Percentiles rank a stretch among this genome's conserved stretches.
Conservation (phyloP, 805 yeast genomes). For the Metschnikowia lunata region DNA sequence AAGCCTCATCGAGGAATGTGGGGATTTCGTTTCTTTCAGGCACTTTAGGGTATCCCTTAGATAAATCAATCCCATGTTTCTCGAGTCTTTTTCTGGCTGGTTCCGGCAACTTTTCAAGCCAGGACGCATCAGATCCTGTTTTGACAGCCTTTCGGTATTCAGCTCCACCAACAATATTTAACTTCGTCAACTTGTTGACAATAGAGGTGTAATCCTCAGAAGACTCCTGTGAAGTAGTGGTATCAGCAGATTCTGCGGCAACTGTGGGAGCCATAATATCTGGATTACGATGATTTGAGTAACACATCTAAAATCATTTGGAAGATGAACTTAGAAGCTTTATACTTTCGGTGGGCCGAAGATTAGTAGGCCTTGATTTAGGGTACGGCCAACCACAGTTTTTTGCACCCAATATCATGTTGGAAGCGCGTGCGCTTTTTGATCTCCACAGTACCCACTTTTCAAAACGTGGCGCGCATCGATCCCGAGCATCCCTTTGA, state of each 20-base stretch:
- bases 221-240: not conserved
- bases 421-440: not conserved
- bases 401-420: constrained; percentile 6
- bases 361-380: constrained; percentile 4
- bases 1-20: constrained; percentile 24
- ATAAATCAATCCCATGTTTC: constrained; percentile 23
- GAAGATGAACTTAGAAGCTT: not conserved
- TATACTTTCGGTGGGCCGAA: not conserved
- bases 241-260: not conserved
- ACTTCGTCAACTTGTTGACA: constrained; percentile 11
- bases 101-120: constrained; percentile 20
- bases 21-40: constrained; percentile 24
- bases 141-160: constrained; percentile 9
- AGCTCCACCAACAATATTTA: constrained; percentile 11
- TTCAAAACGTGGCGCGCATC: not conserved
- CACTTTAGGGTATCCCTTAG: constrained; percentile 25
- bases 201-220: constrained; percentile 8
- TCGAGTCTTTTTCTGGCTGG: constrained; percentile 22
- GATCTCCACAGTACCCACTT: constrained; percentile 1
- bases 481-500: too few species aligned
- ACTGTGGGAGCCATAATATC: constrained; percentile 6
- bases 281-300: not conserved
- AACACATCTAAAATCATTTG: not conserved
- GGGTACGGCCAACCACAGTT: constrained; percentile 7
- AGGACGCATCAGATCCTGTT: constrained; percentile 13